Conservation (phyloP, 371 early-diverging fungal genomes). For the Mucor indicus region DNA sequence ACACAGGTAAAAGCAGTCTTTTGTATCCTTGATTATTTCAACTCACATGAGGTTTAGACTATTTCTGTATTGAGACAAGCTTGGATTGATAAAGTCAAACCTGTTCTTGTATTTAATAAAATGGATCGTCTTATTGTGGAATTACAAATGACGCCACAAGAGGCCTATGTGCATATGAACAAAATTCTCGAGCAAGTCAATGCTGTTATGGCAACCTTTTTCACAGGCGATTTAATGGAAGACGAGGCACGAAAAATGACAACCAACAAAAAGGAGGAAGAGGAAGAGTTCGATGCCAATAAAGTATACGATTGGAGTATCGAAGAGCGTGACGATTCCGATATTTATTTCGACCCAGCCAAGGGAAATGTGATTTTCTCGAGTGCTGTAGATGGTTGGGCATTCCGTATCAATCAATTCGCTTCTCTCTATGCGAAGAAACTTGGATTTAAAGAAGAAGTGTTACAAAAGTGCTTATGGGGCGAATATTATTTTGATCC, state of each 20-base stretch:
- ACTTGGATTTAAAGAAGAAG: conserved; percentile 79
- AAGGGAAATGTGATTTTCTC: conserved; percentile 95
- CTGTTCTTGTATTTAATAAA: conserved; percentile 98
- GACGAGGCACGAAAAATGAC: conserved; percentile 74
- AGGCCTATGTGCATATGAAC: conserved; percentile 89
- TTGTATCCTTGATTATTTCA: neutral
- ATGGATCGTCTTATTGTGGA: conserved; percentile 96
- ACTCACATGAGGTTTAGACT: conserved; percentile 54
- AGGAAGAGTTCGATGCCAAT: conserved; percentile 43
- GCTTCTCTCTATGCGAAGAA: conserved; percentile 88
- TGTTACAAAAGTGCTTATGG: conserved; percentile 84
- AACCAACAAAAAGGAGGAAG: conserved; percentile 26
- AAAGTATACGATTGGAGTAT: conserved; percentile 75
- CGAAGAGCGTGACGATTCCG: conserved; percentile 87
- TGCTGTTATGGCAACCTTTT: conserved; percentile 93
- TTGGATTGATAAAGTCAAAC: conserved; percentile 84
- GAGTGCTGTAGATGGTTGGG: conserved; percentile 98
- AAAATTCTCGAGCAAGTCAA: conserved; percentile 95
- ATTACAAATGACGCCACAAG: conserved; percentile 85
- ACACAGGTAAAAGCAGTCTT: conserved; percentile 71
- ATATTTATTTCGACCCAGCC: conserved; percentile 93
- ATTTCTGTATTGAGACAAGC: conserved; percentile 95
- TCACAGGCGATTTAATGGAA: conserved; percentile 83
- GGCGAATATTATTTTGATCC: conserved; percentile 96
- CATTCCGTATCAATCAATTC: conserved; percentile 95